phyloP scores from a whole-genome alignment of 2,329 filamentous ascomycete genomes.

The Pseudonectria foliicola region DNA sequence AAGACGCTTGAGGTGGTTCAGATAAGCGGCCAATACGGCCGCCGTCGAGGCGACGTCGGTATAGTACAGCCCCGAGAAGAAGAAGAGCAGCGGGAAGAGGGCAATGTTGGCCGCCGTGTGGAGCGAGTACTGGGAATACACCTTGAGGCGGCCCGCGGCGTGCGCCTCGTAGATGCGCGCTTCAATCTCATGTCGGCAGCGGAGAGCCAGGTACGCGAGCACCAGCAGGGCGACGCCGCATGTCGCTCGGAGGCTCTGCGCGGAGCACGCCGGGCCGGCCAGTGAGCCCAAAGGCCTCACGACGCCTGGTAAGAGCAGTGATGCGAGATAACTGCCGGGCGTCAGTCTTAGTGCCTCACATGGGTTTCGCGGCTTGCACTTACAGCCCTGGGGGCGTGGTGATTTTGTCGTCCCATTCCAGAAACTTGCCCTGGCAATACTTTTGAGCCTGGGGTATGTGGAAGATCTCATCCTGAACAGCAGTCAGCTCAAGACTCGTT shows the following conservation, averaged over 20 bases:
- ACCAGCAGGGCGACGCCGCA: conserved; percentile 36
- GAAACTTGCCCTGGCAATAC: conserved; percentile 70
- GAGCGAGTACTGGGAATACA: conserved; percentile 35
- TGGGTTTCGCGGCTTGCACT: conserved; percentile 15
- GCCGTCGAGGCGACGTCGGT: conserved; percentile 82
- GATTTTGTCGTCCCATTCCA: conserved; percentile 90
- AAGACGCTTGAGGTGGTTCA: conserved; percentile 43
- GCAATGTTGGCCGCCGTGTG: conserved; percentile 72
- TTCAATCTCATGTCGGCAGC: conserved; percentile 48
- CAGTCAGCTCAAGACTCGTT: conserved; percentile 7
- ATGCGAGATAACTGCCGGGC: conserved; percentile 38
- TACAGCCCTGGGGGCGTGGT: conserved; percentile 89
- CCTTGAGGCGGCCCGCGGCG: conserved; percentile 7
- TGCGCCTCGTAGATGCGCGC: conserved; percentile 26
- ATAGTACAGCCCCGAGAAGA: conserved; percentile 93
- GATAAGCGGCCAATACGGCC: conserved; percentile 64
- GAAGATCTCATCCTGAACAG: conserved; percentile 68
- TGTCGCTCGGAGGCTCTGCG: conserved; percentile 37
- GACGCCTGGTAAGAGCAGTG: conserved; percentile 23
- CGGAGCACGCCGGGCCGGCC: conserved; percentile 18
- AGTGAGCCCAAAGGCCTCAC: conserved; percentile 8
- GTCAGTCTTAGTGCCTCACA: conserved; percentile 3
- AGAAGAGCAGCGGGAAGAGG: conserved; percentile 85
- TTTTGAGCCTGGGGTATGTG: conserved; percentile 86
- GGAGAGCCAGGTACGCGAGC: conserved; percentile 38